These are phyloP conservation scores for Phialocephala sp. DNA, from an alignment of 2,329 filamentous ascomycete species.

Conservation along the genomic window DNA sequence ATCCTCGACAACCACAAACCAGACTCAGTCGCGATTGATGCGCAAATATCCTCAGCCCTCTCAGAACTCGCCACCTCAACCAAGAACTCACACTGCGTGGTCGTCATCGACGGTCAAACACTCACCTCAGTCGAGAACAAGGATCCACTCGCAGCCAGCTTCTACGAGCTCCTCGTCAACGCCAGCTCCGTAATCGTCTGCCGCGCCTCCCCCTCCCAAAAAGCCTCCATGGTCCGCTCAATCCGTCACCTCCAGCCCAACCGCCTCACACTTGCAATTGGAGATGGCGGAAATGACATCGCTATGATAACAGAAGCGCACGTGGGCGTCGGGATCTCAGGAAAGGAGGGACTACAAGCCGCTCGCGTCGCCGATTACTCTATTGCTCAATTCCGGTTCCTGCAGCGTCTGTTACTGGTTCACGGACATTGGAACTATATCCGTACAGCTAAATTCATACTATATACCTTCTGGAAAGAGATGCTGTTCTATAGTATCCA, in stretches of 20 bases:
- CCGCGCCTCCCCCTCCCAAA: slow-evolving; percentile 87
- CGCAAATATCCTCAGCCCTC: slow-evolving; percentile 12
- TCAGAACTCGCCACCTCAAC: slow-evolving; percentile 27
- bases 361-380: slow-evolving; percentile 88
- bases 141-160: slow-evolving; percentile 60
- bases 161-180: slow-evolving; percentile 77
- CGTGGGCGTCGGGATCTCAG: slow-evolving; percentile 87
- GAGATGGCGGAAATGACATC: slow-evolving; percentile 90
- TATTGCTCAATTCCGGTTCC: slow-evolving; percentile 86
- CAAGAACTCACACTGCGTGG: slow-evolving; percentile 69
- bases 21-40: slow-evolving; percentile 40
- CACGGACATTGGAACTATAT: slow-evolving; percentile 91
- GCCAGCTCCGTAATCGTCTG: slow-evolving; percentile 92
- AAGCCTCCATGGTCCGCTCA: slow-evolving; percentile 79
- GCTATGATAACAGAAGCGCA: slow-evolving; percentile 92
- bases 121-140: slow-evolving; percentile 73
- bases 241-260: slow-evolving; percentile 74
- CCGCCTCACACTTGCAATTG: slow-evolving; percentile 84
- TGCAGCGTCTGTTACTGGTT: slow-evolving; percentile 79
- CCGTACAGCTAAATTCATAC: slow-evolving; percentile 83
- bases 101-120: slow-evolving; percentile 83
- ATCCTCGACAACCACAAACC: slow-evolving; percentile 66
- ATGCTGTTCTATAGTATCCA: slow-evolving; percentile 84
- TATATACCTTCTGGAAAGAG: slow-evolving; percentile 78
- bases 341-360: slow-evolving; percentile 87